Base-by-base conservation (phyloP, 768 basidiomycete species). In the Mycena pura region DNA sequence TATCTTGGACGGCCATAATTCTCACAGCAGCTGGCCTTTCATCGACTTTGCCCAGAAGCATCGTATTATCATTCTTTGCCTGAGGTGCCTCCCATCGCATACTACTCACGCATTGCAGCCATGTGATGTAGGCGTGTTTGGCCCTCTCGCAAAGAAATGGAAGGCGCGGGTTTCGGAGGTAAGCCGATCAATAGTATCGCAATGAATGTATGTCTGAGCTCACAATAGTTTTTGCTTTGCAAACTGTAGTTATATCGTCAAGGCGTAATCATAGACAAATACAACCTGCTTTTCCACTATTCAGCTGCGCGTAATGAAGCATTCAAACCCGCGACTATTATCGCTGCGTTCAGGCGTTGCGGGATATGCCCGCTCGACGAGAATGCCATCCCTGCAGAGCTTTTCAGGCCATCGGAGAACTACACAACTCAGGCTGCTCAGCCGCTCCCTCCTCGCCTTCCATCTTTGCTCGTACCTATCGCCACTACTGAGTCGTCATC, bases 91-190 rank as follows among this genome's bases (percentile, higher is more conserved):
- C 21, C 75, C 76, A 2, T 62, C 76, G 6, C 77, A 79, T 52
- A 78, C 75, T 0, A 79, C 75, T 1, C 77, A 80, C 59, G 52
- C 46, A 1, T 62, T 78, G 2, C 77, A 79, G 58, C 77, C 77
- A 6, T 72, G 69, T 19, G 73, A 79, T 68, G 75, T 79, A 43
- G 72, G 74, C 10, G 62, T 74, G 1, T 80, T 80, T 64, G 69
- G 76, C 1, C 78, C 76, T 0, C 62, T 80, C 14, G 50, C 66
- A 6, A 38, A 28, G 2, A 32, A 21, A 2, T 75, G 73, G 74
- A 68, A 61, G 54, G 13, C 25, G 3, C 28, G 13, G 34, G 60
- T 58, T 17, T 55, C 49, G 8, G 49, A 48, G 47, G 57, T 40
- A 29, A n/a, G 28, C 3, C 15, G 15, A 31, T 14, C 5, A 5